phyloP scores from a whole-genome alignment of 2,329 filamentous ascomycete genomes.

The Neofusicoccum parvum region DNA sequence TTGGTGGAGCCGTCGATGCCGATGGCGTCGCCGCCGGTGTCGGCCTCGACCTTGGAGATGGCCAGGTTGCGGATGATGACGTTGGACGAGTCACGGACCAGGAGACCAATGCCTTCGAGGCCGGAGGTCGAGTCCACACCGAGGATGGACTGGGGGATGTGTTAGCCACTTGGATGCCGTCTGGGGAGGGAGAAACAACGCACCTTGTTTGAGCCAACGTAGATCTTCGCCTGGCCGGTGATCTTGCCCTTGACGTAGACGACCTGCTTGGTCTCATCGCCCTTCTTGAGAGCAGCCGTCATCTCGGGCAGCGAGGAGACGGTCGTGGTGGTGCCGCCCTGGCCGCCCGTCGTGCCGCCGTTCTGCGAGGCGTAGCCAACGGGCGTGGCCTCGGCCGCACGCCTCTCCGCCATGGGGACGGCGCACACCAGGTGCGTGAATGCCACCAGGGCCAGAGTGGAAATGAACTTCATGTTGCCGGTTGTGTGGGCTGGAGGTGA shows the following conservation, averaged over 20 bases:
- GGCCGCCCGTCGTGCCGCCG: constrained; percentile 58
- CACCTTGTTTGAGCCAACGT: constrained; percentile 18
- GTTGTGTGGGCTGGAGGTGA: neutral
- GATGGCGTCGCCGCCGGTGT: constrained; percentile 59
- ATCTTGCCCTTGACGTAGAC: constrained; percentile 17
- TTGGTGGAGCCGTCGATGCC: constrained; percentile 60
- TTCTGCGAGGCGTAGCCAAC: constrained; percentile 53
- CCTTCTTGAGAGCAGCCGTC: constrained; percentile 47
- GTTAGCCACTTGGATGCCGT: neutral
- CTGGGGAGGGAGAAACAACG: neutral
- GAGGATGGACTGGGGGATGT: constrained; percentile 24
- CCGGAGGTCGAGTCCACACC: constrained; percentile 48
- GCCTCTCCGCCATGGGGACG: constrained; percentile 14
- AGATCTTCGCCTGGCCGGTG: constrained; percentile 10
- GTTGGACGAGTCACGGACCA: constrained; percentile 57
- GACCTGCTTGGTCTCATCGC: neutral
- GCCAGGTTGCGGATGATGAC: constrained; percentile 66
- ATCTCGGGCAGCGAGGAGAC: constrained; percentile 56
- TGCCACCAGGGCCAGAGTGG: constrained; percentile 11
- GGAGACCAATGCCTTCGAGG: constrained; percentile 51
- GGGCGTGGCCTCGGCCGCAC: constrained; percentile 29
- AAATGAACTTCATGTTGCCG: constrained; percentile 16
- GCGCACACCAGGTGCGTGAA: constrained; percentile 17
- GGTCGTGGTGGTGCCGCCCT: constrained; percentile 57
- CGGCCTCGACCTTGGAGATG: constrained; percentile 59